phyloP scores from a whole-genome alignment of 306 rosid species.

The Arachis hypogaea region DNA sequence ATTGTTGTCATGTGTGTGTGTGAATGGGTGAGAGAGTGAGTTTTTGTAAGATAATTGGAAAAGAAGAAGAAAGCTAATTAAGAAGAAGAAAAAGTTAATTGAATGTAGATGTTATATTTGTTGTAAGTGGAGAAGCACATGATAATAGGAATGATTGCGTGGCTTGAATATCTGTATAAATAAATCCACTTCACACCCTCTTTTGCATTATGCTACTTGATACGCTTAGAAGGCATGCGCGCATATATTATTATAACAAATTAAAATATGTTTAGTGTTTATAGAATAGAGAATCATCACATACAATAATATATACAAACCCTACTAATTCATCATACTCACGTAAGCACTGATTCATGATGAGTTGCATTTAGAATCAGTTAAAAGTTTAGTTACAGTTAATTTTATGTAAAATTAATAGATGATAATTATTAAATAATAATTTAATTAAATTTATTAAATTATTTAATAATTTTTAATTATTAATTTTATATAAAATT shows the following conservation, averaged over 20 bases:
- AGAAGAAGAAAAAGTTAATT: background rate
- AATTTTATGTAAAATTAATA: no score
- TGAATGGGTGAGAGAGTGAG: background rate
- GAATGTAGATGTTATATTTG: conserved; percentile 42
- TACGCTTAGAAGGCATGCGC: conserved; percentile 59
- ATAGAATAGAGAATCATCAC: background rate
- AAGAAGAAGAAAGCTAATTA: background rate
- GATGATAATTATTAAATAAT: no score
- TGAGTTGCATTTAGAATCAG: no score
- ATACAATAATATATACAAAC: background rate
- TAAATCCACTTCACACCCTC: conserved; percentile 21
- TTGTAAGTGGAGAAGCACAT: conserved; percentile 54
- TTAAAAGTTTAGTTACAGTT: no score
- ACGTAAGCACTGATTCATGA: conserved; percentile 43
- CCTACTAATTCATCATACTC: conserved; percentile 48
- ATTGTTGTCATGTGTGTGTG: background rate
- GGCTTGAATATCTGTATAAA: conserved; percentile 49
- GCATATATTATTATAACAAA: background rate
- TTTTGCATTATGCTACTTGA: conserved; percentile 35
- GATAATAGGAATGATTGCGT: conserved; percentile 52
- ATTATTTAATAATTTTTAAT: no score
- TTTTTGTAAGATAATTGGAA: no score
- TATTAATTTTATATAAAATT: no score
- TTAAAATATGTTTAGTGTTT: background rate
- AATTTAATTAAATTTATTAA: no score